These are phyloP conservation scores for Aspergillus phoenicis DNA, from an alignment of 2,329 filamentous ascomycete genomes.

Conservation along the genomic window DNA sequence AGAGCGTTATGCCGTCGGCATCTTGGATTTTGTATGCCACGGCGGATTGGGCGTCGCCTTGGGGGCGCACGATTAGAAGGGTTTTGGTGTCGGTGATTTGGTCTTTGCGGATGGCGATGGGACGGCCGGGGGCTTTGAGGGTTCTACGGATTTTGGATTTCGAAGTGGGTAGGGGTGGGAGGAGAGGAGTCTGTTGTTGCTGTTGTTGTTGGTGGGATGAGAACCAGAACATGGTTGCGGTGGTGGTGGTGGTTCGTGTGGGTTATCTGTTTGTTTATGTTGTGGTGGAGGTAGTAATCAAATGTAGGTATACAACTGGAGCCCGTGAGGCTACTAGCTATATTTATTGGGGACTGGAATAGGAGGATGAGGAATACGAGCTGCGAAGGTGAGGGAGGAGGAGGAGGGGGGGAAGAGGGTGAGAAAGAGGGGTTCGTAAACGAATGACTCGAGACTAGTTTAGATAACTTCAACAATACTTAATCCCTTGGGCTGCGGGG, in stretches of 20 bases:
- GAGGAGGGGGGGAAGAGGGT: neutral
- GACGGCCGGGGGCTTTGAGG: conserved; percentile 19
- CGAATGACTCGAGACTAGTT: neutral
- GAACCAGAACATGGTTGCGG: conserved; percentile 6
- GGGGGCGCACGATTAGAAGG: conserved; percentile 25
- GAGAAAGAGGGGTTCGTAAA: neutral
- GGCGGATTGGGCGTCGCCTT: conserved; percentile 21
- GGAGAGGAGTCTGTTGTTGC: conserved; percentile 6
- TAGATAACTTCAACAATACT: neutral
- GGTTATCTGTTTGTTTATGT: neutral
- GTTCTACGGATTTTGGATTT: conserved; percentile 14
- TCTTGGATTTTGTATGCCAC: conserved; percentile 24
- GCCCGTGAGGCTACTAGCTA: neutral
- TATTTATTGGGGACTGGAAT: neutral
- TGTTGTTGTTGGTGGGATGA: conserved; percentile 10
- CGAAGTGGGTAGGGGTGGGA: neutral
- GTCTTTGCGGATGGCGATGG: conserved; percentile 28
- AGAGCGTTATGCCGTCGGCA: conserved; percentile 24
- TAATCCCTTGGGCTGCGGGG: conserved; percentile 2
- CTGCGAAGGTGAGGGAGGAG: neutral
- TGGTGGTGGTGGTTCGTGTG: neutral
- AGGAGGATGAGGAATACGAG: neutral
- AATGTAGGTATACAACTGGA: neutral
- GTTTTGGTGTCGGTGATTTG: conserved; percentile 26
- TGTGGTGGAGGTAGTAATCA: neutral